phyloP scores from a whole-genome alignment of 2,329 filamentous ascomycete species.

The Trichoderma atrobrunneum region DNA sequence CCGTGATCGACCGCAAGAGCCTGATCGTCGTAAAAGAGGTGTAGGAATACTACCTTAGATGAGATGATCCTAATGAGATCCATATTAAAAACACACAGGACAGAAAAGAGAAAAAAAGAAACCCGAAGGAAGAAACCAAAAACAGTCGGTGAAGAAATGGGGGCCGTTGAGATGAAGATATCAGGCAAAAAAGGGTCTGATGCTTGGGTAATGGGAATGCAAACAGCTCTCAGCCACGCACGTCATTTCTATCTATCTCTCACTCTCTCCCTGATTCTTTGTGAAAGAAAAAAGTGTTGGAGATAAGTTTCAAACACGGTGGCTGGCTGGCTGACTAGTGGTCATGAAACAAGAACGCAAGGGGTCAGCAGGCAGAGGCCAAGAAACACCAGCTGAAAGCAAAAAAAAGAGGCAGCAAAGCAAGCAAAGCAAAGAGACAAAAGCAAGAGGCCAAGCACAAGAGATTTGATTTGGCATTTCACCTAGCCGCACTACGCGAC shows the following conservation, averaged over 20 bases:
- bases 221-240: background rate
- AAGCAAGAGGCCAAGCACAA: background rate
- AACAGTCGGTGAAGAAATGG: background rate
- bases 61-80: background rate
- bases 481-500: conserved; percentile 10
- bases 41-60: background rate
- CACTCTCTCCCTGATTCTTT: background rate
- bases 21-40: background rate
- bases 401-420: background rate
- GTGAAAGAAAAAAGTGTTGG: too few species aligned
- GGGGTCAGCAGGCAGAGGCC: background rate
- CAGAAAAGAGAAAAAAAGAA: background rate
- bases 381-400: background rate
- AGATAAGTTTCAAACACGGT: background rate
- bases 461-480: conserved; percentile 5
- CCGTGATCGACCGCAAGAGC: background rate
- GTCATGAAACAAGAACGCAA: background rate
- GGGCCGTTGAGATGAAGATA: background rate
- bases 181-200: background rate
- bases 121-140: background rate
- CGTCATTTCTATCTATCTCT: background rate
- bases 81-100: background rate
- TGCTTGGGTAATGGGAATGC: background rate
- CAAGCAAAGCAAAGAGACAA: background rate
- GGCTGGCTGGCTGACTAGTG: background rate